phyloP scores from a whole-genome alignment of 148 eudicot genomes.

The Oxyria digyna region DNA sequence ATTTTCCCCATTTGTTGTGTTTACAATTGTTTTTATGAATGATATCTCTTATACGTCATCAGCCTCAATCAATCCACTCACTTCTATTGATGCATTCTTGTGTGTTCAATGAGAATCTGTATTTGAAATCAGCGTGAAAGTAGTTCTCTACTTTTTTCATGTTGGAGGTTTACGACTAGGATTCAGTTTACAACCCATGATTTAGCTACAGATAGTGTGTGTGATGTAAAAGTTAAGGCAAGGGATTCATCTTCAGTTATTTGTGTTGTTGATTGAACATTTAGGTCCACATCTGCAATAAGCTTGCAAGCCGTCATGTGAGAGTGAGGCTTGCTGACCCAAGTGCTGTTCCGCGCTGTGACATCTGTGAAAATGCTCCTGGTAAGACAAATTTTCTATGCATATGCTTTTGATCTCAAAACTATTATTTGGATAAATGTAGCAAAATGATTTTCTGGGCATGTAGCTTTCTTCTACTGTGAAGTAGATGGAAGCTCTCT shows the following conservation, averaged over 20 bases:
- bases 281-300: constrained; percentile 75
- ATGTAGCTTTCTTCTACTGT: constrained; percentile 73
- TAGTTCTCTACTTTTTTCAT: not conserved
- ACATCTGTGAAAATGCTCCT: constrained; percentile 80
- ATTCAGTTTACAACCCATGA: not conserved
- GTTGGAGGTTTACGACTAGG: not conserved
- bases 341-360: constrained; percentile 59
- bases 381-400: constrained; percentile 25
- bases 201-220: no score
- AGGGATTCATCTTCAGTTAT: not conserved
- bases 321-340: constrained; percentile 71
- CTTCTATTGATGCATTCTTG: not conserved
- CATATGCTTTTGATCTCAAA: not conserved
- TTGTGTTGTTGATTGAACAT: not conserved
- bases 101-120: not conserved
- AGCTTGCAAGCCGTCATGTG: constrained; percentile 81
- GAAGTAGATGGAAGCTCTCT: constrained; percentile 82
- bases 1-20: not conserved
- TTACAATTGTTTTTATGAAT: not conserved
- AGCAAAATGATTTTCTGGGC: not conserved
- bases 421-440: no score
- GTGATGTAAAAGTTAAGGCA: no score
- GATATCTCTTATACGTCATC: no score
- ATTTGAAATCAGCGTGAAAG: not conserved
- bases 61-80: no score